phyloP scores from a whole-genome alignment of 108 stramenopile species.

The Nitzschia sp. region DNA sequence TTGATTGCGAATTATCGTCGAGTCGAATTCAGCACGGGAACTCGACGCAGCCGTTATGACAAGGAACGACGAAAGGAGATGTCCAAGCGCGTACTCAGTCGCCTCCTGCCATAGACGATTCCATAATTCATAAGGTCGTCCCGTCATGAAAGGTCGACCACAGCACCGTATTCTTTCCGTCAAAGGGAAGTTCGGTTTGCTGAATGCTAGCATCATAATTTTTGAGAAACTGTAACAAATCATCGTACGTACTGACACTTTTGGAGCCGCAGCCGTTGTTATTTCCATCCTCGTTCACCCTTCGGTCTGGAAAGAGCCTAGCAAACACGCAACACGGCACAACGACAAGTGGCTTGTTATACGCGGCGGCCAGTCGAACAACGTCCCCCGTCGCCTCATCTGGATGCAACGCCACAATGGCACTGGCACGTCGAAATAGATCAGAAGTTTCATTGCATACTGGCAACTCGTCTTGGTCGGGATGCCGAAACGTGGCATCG shows the following conservation, averaged over 20 bases:
- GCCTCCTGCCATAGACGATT: conserved; percentile 21
- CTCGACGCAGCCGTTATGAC: conserved; percentile 29
- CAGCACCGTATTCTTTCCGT: conserved; percentile 66
- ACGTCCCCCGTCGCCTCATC: conserved; percentile 87
- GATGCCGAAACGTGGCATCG: conserved; percentile 53
- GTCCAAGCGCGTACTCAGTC: conserved; percentile 35
- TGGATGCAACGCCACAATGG: conserved; percentile 84
- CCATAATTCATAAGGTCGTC: not conserved
- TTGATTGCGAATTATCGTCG: conserved; percentile 48
- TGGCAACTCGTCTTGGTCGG: conserved; percentile 42
- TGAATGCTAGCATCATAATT: conserved; percentile 58
- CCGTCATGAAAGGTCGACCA: conserved; percentile 53
- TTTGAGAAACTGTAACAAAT: conserved; percentile 66
- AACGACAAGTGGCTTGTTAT: conserved; percentile 73
- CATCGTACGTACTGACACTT: conserved; percentile 67
- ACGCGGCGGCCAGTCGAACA: conserved; percentile 69
- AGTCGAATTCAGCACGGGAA: conserved; percentile 41
- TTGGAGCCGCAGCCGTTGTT: not conserved
- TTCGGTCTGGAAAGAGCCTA: conserved; percentile 67
- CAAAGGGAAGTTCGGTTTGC: conserved; percentile 61
- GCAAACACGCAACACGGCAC: conserved; percentile 89
- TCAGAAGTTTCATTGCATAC: conserved; percentile 17
- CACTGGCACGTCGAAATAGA: conserved; percentile 22
- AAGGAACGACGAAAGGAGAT: conserved; percentile 30
- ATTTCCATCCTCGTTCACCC: not conserved